A percentile compares a stretch with the other conserved stretches of the same genome.
Conservation (phyloP, 192 early-diverging fungal genomes). For the Linnemannia schmuckeri region DNA sequence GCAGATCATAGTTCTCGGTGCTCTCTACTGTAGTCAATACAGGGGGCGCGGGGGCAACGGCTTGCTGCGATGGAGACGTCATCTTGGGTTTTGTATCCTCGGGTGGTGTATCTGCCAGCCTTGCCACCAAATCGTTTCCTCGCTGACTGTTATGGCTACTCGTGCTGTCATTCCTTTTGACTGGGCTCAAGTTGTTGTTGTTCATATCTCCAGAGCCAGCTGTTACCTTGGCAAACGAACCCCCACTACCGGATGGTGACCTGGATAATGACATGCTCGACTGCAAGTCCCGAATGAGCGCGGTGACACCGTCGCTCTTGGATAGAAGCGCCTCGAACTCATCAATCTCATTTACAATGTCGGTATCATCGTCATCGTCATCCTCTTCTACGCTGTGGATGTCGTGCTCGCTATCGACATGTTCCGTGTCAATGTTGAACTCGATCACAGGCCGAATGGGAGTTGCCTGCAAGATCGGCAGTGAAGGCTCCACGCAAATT, state of each 20-base stretch:
- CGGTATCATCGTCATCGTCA: conserved; percentile 8
- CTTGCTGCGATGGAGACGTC: background rate
- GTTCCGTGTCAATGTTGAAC: background rate
- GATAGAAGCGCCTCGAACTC: conserved; percentile 20
- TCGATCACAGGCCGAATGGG: background rate
- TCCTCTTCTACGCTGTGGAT: background rate
- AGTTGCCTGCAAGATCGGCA: background rate
- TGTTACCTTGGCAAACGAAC: background rate
- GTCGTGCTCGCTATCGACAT: background rate
- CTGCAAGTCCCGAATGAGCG: conserved; percentile 42
- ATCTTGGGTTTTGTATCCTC: background rate
- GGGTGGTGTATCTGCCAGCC: background rate
- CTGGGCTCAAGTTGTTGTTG: background rate
- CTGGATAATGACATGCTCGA: conserved; percentile 29
- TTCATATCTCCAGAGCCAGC: background rate
- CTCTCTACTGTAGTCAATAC: background rate
- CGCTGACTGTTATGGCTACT: conserved; percentile 27
- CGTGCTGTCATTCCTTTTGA: conserved; percentile 37
- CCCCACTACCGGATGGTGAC: conserved; percentile 18
- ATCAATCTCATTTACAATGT: background rate
- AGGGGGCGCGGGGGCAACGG: background rate
- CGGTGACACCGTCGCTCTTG: conserved; percentile 27
- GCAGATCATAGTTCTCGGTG: conserved; percentile 11
- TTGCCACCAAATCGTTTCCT: background rate
- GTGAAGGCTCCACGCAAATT: background rate